A percentile compares a stretch with the other conserved stretches of the same genome.
Evolutionary conservation across 1,284 basidiomycete species (phyloP).

Genomic region (Apiotrichum domesticum): DNA sequence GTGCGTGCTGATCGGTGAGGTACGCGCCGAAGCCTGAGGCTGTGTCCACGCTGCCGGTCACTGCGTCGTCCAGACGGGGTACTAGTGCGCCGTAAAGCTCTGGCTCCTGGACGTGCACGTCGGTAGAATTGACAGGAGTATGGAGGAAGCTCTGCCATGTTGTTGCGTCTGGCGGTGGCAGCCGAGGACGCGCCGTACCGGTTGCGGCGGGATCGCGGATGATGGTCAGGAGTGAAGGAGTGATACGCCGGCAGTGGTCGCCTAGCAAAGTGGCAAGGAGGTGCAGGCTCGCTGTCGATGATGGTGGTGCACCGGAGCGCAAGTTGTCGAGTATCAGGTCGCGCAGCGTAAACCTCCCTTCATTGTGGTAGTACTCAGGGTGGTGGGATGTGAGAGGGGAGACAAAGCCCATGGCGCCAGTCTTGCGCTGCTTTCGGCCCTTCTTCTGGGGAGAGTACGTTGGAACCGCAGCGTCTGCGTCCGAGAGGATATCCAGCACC

Average conservation of each 20-base stretch:
- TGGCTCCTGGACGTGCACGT: constrained; percentile 38
- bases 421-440: constrained; percentile 14
- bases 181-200: constrained; percentile 19
- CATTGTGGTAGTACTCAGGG: constrained; percentile 62
- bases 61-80: constrained; percentile 68
- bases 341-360: constrained; percentile 77
- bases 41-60: constrained; percentile 58
- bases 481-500: constrained; percentile 31
- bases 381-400: not conserved
- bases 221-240: constrained; percentile 62
- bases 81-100: constrained; percentile 72
- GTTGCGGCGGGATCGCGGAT: constrained; percentile 60
- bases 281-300: constrained; percentile 68
- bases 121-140: constrained; percentile 18
- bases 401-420: constrained; percentile 33
- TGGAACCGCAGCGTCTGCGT: constrained; percentile 22
- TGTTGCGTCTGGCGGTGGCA: constrained; percentile 9
- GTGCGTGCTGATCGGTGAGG: constrained; percentile 30
- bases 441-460: constrained; percentile 7
- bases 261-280: constrained; percentile 68
- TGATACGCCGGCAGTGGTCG: constrained; percentile 62
- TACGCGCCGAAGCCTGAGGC: constrained; percentile 68
- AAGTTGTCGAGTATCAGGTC: constrained; percentile 77
- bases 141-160: constrained; percentile 8
- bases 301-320: constrained; percentile 58